Evolutionary conservation across 257 asterid species (phyloP).

Genomic region (Dorcoceras hygrometricum): DNA sequence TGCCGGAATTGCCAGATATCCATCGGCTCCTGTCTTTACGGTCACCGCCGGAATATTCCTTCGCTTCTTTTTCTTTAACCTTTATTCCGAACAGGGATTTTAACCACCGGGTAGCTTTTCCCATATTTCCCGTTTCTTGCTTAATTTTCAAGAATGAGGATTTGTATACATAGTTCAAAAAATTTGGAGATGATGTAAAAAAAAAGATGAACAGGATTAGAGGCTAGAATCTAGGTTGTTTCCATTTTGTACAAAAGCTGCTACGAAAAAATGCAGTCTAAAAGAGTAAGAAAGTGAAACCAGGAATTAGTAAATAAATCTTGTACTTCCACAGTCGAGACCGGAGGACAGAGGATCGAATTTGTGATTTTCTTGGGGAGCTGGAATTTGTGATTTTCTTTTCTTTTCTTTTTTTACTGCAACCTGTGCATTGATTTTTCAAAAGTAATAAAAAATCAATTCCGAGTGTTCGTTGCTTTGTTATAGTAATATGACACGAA

Average conservation of each 20-base stretch:
- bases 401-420: too few species aligned
- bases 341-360: neutral
- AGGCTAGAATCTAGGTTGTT: slow-evolving; percentile 17
- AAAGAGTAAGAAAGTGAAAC: neutral
- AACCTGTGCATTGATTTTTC: too few species aligned
- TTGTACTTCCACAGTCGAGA: neutral
- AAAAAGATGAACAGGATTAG: neutral
- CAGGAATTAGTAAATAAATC: neutral
- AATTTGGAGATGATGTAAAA: neutral
- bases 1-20: slow-evolving; percentile 26
- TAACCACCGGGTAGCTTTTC: slow-evolving; percentile 55
- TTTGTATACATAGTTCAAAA: neutral
- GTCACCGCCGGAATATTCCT: slow-evolving; percentile 23
- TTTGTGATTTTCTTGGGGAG: neutral
- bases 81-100: slow-evolving; percentile 49
- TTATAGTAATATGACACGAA: too few species aligned
- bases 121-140: slow-evolving; percentile 37
- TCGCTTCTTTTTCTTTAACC: slow-evolving; percentile 26
- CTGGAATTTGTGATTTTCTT: too few species aligned
- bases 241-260: slow-evolving; percentile 10
- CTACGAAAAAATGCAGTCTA: neutral
- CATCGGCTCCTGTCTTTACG: slow-evolving; percentile 17
- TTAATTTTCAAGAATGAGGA: slow-evolving; percentile 8
- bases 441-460: too few species aligned
- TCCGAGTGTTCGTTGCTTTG: too few species aligned